Evolutionary conservation across 2,329 filamentous ascomycete species (phyloP), one percentile per base, ranked within the genome.

Genomic region (Botrytis pseudocinerea): DNA sequence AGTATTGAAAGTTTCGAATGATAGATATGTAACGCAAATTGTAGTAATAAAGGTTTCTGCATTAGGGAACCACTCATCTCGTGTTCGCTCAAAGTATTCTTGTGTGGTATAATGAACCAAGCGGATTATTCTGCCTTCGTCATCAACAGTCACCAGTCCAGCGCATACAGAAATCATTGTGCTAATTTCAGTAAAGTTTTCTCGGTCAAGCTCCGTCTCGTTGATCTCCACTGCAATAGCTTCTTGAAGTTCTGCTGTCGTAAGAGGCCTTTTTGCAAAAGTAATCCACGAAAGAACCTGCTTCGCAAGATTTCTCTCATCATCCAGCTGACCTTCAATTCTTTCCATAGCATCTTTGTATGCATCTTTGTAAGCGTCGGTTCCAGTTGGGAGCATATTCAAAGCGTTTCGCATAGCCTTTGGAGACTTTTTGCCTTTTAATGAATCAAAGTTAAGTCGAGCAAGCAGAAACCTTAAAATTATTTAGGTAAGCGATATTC

Each of bases 311-410:
- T 70, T 61, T 68, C 54, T 65, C 22, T 69, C 48, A 46, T 68
- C 71, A 46, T 32, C 12, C 22, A 54, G 64, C 77, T 78, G 18
- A 1, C 64, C 40, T 62, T 70, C 51, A 42, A 82, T 65, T 35
- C 84, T 78, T 3, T 82, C 51, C 78, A 87, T 83, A 0, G 83
- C 82, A 0, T 82, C 74, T 0, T 81, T 72, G 57, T 88, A 89
- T 0, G 83, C 82, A 20, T 75, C 5, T 18, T 83, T 77, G 25
- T 73, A 75, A 44, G 63, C 74, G 4, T 64, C 35, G 9, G 75
- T 73, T 28, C 78, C 80, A 59, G 63, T 78, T 0, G 79, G 75
- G 0, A 85, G 71, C 0, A 69, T 75, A 48, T 76, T 48, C 5
- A 85, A 73, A 14, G 80, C 75, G 5, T 62, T 66, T 48, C 73